These are phyloP conservation scores for Plectosphaerella sp. DNA, from an alignment of 2,329 filamentous ascomycete genomes.

Conservation along the genomic window DNA sequence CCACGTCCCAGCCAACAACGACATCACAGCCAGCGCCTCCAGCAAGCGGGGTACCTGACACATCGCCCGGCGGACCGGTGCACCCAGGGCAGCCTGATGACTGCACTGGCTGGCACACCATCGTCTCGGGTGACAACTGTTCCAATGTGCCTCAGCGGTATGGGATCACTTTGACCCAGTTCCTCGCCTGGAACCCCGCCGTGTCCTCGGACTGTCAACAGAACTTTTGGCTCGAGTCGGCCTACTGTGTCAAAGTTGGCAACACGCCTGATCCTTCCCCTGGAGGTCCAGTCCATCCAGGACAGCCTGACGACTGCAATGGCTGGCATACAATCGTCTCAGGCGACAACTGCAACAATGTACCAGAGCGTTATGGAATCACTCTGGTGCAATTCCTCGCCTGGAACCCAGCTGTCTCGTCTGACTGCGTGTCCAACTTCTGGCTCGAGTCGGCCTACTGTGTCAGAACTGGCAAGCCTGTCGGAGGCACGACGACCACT, in stretches of 20 bases:
- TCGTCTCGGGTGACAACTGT: constrained; percentile 15
- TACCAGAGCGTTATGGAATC: constrained; percentile 14
- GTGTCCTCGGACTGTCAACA: constrained; percentile 18
- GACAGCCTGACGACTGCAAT: constrained; percentile 11
- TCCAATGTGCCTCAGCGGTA: constrained; percentile 10
- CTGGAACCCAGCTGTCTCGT: constrained; percentile 20
- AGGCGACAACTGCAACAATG: constrained; percentile 14
- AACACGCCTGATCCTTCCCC: neutral
- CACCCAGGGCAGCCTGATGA: constrained; percentile 2
- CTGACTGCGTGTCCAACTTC: constrained; percentile 20
- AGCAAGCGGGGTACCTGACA: no score
- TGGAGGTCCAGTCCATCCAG: constrained; percentile 1
- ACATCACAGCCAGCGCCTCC: no score
- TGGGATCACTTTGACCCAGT: constrained; percentile 17
- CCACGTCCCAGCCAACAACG: no score
- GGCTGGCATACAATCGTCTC: constrained; percentile 10
- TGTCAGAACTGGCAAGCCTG: constrained; percentile 11
- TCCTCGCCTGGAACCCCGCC: constrained; percentile 19
- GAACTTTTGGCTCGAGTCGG: constrained; percentile 18
- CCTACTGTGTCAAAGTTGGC: constrained; percentile 20
- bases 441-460: constrained; percentile 20
- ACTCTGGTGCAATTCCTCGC: constrained; percentile 17
- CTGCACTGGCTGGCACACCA: constrained; percentile 13
- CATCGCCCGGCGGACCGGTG: neutral
- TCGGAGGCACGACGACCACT: constrained; percentile 5